phyloP scores from a whole-genome alignment of 139 green algal genomes.

The Ettlia oleoabundans region DNA sequence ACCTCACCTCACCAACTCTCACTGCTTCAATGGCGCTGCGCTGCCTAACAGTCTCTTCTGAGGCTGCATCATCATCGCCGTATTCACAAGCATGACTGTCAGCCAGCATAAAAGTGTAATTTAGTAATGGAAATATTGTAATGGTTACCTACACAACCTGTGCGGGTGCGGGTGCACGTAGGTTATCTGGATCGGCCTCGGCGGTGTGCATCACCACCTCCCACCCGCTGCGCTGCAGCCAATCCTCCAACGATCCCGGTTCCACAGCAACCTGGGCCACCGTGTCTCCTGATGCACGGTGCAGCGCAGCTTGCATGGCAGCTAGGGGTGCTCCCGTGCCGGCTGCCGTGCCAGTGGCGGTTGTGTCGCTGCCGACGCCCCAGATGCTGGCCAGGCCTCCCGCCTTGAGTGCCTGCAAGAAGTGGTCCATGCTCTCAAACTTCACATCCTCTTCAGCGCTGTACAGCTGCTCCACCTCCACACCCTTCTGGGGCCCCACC shows the following conservation, averaged over 20 bases:
- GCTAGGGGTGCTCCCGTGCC: background rate
- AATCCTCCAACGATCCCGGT: background rate
- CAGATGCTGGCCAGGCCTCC: background rate
- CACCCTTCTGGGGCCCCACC: background rate
- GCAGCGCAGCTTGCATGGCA: background rate
- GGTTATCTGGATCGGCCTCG: background rate
- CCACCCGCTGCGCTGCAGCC: background rate
- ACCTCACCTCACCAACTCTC: too few relatives aligned
- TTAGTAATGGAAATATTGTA: too few relatives aligned
- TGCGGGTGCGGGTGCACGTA: too few relatives aligned
- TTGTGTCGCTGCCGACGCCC: background rate
- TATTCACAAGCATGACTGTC: too few relatives aligned
- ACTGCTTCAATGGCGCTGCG: too few relatives aligned
- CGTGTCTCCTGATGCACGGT: background rate
- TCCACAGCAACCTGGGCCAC: background rate
- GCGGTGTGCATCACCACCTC: conserved; percentile 5
- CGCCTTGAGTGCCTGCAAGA: background rate
- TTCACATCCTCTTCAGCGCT: background rate
- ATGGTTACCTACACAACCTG: too few relatives aligned
- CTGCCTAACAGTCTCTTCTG: too few relatives aligned
- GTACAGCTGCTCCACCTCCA: background rate
- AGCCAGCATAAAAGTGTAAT: too few relatives aligned
- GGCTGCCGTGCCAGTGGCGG: background rate
- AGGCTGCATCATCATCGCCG: too few relatives aligned
- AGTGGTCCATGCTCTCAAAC: background rate